A percentile compares a stretch with the other conserved stretches of the same genome.
phyloP scores from a whole-genome alignment of 1,284 basidiomycete genomes.

The Trametes sp. region DNA sequence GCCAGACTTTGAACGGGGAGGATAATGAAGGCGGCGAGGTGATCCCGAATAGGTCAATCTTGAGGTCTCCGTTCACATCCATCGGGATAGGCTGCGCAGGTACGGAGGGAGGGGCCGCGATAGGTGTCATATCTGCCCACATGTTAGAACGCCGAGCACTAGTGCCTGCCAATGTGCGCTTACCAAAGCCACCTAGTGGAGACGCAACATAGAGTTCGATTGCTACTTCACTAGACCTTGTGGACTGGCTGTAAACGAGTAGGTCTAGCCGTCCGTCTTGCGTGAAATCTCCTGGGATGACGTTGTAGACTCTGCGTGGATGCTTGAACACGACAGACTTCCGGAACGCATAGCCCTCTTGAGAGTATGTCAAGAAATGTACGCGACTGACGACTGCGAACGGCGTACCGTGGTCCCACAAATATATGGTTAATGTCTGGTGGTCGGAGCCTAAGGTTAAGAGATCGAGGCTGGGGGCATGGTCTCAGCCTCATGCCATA shows the following conservation, averaged over 20 bases:
- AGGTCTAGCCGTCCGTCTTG: slow-evolving; percentile 92
- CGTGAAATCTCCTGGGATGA: slow-evolving; percentile 93
- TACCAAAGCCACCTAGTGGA: slow-evolving; percentile 74
- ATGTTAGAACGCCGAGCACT: neutral
- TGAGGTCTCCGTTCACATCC: slow-evolving; percentile 89
- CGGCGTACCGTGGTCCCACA: slow-evolving; percentile 83
- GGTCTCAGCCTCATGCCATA: no score
- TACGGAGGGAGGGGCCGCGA: slow-evolving; percentile 69
- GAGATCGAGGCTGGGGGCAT: slow-evolving; percentile 73
- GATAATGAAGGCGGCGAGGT: slow-evolving; percentile 51
- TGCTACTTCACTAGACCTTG: slow-evolving; percentile 58
- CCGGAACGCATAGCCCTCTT: slow-evolving; percentile 70
- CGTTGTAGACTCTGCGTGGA: slow-evolving; percentile 68
- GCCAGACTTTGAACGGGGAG: slow-evolving; percentile 70
- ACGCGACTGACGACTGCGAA: neutral
- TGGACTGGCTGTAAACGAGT: slow-evolving; percentile 80
- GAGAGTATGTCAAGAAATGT: neutral
- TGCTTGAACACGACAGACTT: slow-evolving; percentile 65
- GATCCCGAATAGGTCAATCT: slow-evolving; percentile 87
- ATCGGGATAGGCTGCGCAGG: slow-evolving; percentile 85
- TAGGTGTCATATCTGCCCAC: slow-evolving; percentile 47
- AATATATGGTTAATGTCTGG: slow-evolving; percentile 75
- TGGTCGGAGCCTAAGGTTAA: slow-evolving; percentile 79
- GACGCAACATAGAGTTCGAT: slow-evolving; percentile 75
- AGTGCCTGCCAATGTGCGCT: slow-evolving; percentile 33